phyloP scores from a whole-genome alignment of 768 basidiomycete species.

The Lactifluus pinguis region DNA sequence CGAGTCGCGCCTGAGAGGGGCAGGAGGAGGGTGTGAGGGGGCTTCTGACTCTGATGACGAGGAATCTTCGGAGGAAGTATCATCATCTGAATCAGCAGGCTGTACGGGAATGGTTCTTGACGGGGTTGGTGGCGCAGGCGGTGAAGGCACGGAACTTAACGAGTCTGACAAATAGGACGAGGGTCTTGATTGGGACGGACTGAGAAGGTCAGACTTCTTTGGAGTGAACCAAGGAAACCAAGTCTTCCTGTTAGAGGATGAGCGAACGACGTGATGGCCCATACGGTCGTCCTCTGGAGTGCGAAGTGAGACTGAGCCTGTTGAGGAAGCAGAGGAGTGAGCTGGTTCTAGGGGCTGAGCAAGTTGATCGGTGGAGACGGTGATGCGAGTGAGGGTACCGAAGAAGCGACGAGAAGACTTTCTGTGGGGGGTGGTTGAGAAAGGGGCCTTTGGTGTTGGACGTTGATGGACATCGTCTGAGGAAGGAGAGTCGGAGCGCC shows the following conservation, averaged over 20 bases:
- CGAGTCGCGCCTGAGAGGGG: neutral
- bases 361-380: conserved; percentile 25
- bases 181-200: neutral
- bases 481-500: conserved; percentile 30
- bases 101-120: neutral
- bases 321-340: conserved; percentile 49
- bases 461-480: conserved; percentile 27
- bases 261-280: conserved; percentile 21
- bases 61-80: conserved; percentile 17
- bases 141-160: neutral
- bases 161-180: conserved; percentile 4
- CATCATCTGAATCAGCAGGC: conserved; percentile 15
- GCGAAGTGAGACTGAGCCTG: conserved; percentile 39
- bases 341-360: conserved; percentile 29
- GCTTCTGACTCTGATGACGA: conserved; percentile 22
- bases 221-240: conserved; percentile 52
- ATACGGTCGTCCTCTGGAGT: conserved; percentile 47
- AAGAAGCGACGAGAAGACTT: conserved; percentile 13
- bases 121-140: neutral
- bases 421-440: neutral
- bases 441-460: conserved; percentile 6
- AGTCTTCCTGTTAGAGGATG: conserved; percentile 29
- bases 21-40: conserved; percentile 13
- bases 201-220: conserved; percentile 19
- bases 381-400: conserved; percentile 18